Conservation (phyloP, 225 moss, liverwort and hornwort genomes). For the Thuidium tamariscinum region DNA sequence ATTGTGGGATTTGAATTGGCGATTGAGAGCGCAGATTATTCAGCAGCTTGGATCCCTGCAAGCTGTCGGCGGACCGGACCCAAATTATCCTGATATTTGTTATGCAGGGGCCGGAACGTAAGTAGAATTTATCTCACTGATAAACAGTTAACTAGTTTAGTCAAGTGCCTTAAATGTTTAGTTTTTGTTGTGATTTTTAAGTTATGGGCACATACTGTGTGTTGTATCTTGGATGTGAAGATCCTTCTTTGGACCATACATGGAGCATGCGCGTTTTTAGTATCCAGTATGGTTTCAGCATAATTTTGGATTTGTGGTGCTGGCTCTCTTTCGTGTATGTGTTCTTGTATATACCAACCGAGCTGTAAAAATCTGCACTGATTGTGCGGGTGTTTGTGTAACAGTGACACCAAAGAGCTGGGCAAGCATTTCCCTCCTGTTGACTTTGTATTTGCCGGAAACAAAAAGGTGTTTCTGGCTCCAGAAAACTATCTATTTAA, state of each 20-base stretch:
- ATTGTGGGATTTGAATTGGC: neutral
- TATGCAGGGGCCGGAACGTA: conserved; percentile 88
- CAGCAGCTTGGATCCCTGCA: conserved; percentile 56
- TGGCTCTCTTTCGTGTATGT: neutral
- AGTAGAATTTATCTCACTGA: neutral
- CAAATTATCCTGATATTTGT: conserved; percentile 73
- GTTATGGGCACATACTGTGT: neutral
- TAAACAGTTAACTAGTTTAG: neutral
- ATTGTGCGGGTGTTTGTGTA: conserved; percentile 2
- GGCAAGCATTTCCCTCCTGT: conserved; percentile 71
- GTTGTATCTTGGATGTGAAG: neutral
- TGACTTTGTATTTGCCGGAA: conserved; percentile 64
- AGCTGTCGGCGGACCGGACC: conserved; percentile 77
- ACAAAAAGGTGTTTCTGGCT: conserved; percentile 52
- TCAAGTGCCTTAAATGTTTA: neutral
- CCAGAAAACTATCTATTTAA: conserved; percentile 97
- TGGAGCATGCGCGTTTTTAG: neutral
- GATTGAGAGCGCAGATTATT: conserved; percentile 43
- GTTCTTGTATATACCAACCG: neutral
- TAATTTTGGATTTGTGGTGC: neutral
- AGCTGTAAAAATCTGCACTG: neutral
- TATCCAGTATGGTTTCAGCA: neutral
- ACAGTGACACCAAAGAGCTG: conserved; percentile 58
- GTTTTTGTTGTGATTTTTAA: neutral
- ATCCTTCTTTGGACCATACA: neutral